Evolutionary conservation across 176 grass and related monocot genomes (phyloP), one percentile per base, ranked within the genome.

Genomic region (Dactylis glomerata): DNA sequence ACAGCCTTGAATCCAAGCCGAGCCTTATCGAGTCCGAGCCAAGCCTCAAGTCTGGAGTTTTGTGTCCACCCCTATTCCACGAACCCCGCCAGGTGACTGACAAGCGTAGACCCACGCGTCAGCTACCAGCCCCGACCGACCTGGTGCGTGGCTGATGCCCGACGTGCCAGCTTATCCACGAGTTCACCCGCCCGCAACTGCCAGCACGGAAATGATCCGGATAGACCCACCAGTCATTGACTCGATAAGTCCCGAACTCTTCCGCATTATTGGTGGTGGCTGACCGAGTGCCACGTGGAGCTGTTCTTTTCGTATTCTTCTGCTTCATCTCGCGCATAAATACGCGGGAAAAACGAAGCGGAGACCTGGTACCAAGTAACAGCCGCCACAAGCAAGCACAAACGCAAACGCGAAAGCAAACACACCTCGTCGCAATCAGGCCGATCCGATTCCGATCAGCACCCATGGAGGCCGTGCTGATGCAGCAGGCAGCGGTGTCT

Each of bases 131-230:
- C 3, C 10, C 23, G 58, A 61, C 57, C 57, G 26, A 62, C 58
- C 57, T 1, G 10, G 33, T 11, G 41, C 80, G 86, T 77, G 86
- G 80, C 50, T 16, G 30, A 46, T 28, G 16, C 64, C 40, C 42
- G 62, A 51, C 45, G 66, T 84, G 75, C 3, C 56, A 27, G 27
- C 81, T 80, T 84, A 83, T 84, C 87, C 75, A 45, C 81, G 32
- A 74, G 20, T 6, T 33, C 5, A 24, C 40, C 22, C 28, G 30
- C 28, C 0, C 63, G n/a, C 0, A 1, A 1, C 24, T 23, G 10
- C 20, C 5, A 4, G n/a, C 1, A 45, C 9, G 28, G 6, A 73
- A 23, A 52, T 74, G 7, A 75, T 33, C 20, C 47, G 0, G 20
- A 10, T 20, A 72, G 71, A 4, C 79, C 85, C 86, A 82, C 86